phyloP scores from a whole-genome alignment of 139 green algal genomes.

The Chlamydomonas schloesseri region DNA sequence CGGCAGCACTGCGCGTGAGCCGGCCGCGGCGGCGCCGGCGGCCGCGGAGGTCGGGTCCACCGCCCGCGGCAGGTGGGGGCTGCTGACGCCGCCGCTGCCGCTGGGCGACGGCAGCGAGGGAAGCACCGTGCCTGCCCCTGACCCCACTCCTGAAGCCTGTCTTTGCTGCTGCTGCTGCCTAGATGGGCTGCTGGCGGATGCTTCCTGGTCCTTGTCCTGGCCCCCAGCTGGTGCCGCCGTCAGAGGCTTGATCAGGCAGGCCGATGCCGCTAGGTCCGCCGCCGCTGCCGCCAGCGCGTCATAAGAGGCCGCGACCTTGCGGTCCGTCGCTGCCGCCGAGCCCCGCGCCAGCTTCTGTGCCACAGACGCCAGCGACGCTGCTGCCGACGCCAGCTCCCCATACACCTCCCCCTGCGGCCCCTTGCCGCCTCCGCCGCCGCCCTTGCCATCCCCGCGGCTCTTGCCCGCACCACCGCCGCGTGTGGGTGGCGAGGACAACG shows the following conservation, averaged over 20 bases:
- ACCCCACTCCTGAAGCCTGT: neutral
- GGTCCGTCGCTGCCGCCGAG: neutral
- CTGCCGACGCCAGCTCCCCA: conserved; percentile 23
- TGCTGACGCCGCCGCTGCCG: neutral
- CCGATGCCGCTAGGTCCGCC: conserved; percentile 13
- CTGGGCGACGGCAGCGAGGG: neutral
- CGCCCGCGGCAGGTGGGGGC: neutral
- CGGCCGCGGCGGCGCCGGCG: neutral
- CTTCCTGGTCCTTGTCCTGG: too few species aligned
- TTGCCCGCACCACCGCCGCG: neutral
- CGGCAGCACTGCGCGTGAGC: neutral
- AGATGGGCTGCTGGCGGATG: neutral
- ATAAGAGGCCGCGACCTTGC: conserved; percentile 16
- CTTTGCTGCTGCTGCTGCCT: neutral
- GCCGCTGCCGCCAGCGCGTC: conserved; percentile 20
- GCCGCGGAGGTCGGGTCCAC: neutral
- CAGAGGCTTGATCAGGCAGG: conserved; percentile 3
- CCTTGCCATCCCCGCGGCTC: neutral
- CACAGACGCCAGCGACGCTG: conserved; percentile 6
- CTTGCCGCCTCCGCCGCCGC: too few species aligned
- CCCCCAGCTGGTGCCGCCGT: neutral
- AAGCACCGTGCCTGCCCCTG: too few species aligned
- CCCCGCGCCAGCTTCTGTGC: conserved; percentile 10
- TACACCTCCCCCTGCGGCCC: neutral
- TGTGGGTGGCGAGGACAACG: too few species aligned